Base-by-base conservation (phyloP, 176 grass and related monocot genomes). In the Puya raimondii region DNA sequence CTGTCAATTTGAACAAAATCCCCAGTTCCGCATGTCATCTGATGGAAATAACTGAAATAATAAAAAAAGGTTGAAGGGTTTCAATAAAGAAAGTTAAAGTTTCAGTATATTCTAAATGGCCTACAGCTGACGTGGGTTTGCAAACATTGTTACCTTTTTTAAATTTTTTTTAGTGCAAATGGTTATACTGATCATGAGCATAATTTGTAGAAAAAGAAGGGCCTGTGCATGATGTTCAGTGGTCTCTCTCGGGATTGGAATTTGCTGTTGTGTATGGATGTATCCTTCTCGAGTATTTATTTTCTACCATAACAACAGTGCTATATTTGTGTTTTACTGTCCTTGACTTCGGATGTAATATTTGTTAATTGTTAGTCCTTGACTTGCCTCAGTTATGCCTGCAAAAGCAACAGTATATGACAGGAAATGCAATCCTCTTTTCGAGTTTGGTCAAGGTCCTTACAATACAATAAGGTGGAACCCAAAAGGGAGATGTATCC, bases 401-500 rank as follows among this genome's bases (percentile, higher is more conserved):
- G 89, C 93, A 71, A 92, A 72, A 79, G 84, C 81, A 58, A 97
- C 89, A 49, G 79, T 92, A 76, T 92, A 90, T 81, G 88, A 97
- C 76, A 92, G 82, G 53, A 97, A 92, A 71, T 92, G 93, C 74
- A 90, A 92, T 59, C 86, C 85, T 77, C 83, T 92, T 73, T 33
- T 90, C 69, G 89, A 97, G 76, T 86, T 97, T 81, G 93, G 93
- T 66, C 85, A 97, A 90, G 86, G 86, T 23, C 93, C 93, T 72
- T 87, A 90, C 70, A 97, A 92, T 76, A 97, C 89, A 5, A 87
- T 97, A 80, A 92, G 89, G 85, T 97, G 89, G 89, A 97, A 92
- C 14, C 93, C 89, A 9, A 90, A 92, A 81, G 93, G 86, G 74
- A 81, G 81, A 87, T 73, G 93, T 92, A 96, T 96, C 88, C 85